These are phyloP conservation scores for Hanseniaspora mollemarum DNA, from an alignment of 805 yeast genomes.

Conservation along the genomic window DNA sequence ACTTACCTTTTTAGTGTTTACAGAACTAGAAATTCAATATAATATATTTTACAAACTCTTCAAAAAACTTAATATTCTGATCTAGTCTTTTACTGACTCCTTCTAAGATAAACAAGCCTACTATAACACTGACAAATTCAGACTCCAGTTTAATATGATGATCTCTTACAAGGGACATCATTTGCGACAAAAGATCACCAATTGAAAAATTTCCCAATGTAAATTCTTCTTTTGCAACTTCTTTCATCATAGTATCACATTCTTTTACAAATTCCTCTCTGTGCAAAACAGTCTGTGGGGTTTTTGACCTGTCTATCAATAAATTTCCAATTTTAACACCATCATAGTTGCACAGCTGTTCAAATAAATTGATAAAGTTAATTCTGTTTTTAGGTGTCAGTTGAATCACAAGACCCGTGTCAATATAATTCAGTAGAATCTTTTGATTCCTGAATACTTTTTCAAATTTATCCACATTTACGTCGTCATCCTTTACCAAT, in stretches of 20 bases:
- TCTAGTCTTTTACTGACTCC: conserved; percentile 93
- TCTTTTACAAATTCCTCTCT: conserved; percentile 76
- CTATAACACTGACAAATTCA: conserved; percentile 89
- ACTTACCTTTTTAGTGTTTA: not conserved
- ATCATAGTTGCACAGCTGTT: conserved; percentile 79
- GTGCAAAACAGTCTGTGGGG: conserved; percentile 84
- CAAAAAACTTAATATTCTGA: conserved; percentile 86
- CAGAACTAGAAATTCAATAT: conserved; percentile 1
- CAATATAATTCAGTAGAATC: conserved; percentile 60
- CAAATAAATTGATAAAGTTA: conserved; percentile 81
- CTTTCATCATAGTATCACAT: conserved; percentile 70
- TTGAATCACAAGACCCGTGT: conserved; percentile 89
- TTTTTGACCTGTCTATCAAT: conserved; percentile 87
- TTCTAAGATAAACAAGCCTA: conserved; percentile 79
- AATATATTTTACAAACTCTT: conserved; percentile 63
- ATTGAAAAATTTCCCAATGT: conserved; percentile 84
- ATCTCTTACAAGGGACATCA: conserved; percentile 76
- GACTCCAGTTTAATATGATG: conserved; percentile 98
- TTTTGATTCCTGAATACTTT: conserved; percentile 41
- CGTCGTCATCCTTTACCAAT: conserved; percentile 9
- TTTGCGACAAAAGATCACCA: conserved; percentile 79
- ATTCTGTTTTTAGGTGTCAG: conserved; percentile 62
- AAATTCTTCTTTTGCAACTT: conserved; percentile 78
- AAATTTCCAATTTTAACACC: conserved; percentile 91
- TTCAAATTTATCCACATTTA: conserved; percentile 17